phyloP scores from a whole-genome alignment of 2,329 filamentous ascomycete genomes.

The Stromatinia cepivora region DNA sequence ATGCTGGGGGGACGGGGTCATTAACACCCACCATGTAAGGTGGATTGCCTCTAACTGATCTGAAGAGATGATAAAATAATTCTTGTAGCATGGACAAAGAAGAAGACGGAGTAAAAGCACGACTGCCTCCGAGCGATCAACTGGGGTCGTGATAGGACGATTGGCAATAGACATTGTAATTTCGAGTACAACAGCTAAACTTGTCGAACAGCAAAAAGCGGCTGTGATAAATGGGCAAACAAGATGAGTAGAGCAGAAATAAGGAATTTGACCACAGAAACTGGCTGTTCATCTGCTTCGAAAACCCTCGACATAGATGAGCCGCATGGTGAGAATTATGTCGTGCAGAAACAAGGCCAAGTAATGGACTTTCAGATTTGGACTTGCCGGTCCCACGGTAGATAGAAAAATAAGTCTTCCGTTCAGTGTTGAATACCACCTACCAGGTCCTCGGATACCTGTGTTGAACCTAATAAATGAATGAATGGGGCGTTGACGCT shows the following conservation, averaged over 20 bases:
- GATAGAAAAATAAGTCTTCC: too few relatives aligned
- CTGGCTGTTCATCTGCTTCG: too few relatives aligned
- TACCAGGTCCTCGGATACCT: too few relatives aligned
- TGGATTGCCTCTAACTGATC: neutral
- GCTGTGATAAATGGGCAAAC: neutral
- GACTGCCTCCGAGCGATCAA: neutral
- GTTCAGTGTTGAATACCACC: too few relatives aligned
- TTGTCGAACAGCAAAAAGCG: neutral
- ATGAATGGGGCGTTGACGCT: too few relatives aligned
- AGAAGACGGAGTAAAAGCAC: neutral
- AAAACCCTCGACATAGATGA: too few relatives aligned
- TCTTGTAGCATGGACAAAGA: neutral
- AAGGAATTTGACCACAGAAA: neutral
- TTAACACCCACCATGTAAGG: neutral
- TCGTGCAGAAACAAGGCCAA: too few relatives aligned
- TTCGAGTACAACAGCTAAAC: neutral
- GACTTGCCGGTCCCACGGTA: too few relatives aligned
- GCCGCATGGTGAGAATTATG: too few relatives aligned
- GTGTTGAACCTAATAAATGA: too few relatives aligned
- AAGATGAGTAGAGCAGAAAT: neutral
- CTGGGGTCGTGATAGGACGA: neutral
- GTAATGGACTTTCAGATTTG: too few relatives aligned
- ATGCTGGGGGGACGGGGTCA: neutral
- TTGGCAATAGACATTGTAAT: neutral
- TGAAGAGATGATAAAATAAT: neutral